Base-by-base conservation (phyloP, 257 asterid genomes). In the Rehmannia glutinosa region DNA sequence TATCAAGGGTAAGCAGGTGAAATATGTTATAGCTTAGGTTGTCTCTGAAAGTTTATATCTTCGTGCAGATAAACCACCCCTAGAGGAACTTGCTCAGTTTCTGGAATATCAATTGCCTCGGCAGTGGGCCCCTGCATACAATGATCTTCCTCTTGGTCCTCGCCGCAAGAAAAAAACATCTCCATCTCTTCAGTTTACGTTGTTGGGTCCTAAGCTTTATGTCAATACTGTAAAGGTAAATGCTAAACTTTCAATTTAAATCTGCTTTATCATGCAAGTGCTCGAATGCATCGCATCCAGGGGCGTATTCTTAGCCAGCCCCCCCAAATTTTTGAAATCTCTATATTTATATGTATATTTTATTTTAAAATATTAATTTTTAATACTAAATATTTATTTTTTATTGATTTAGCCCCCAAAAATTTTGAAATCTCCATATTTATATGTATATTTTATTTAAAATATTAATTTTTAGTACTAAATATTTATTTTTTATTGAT, bases 101-200 rank as follows among this genome's bases (percentile, higher is more conserved):
- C 78, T 93, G 25, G 99, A 90, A 72, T 88, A 90, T 70, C 97
- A 90, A 63, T 61, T 90, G 80, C 96, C 95, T 57, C 88, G 96
- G 47, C 97, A 88, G 65, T 93, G 99, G 97, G 96, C 99, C 6
- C 99, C 99, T 8, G 92, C 94, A 15, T 90, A 76, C 69, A 73
- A 76, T 46, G 97, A 93, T 73, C 96, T 88, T 66, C 98, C 98
- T 47, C 95, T 93, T 25, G 96, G 94, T 32, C 88, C 82, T 68
- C 72, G 83, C 32, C 81, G 78, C 62, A 88, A 72, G 83, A 93
- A 83, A 56, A 88, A 84, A 74, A 57, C 90, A 6, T 88, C 94
- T 60, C 99, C 99, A 1, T 69, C 97, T 6, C 95, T 93, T 46
- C 92, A 88, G 81, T 90, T 90, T 62, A 66, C 94, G 3, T 74